Percentiles rank a stretch among this genome's conserved stretches.
Conservation (phyloP, 2,329 filamentous ascomycete genomes). For the Neofusicoccum laricinum region DNA sequence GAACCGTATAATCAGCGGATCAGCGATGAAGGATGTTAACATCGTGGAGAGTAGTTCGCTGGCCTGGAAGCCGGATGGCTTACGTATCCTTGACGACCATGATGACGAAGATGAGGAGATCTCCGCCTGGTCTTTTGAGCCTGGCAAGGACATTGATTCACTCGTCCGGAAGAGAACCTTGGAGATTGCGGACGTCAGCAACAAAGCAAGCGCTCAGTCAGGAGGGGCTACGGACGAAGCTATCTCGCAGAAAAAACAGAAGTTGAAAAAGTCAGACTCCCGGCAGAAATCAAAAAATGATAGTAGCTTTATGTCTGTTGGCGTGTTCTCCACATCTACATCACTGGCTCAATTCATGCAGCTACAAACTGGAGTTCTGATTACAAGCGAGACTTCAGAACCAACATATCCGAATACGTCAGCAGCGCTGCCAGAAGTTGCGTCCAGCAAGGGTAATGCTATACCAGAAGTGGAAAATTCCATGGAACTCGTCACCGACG, state of each 20-base stretch:
- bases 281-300: background rate
- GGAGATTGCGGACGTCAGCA: constrained; percentile 21
- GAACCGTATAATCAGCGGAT: constrained; percentile 33
- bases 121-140: constrained; percentile 23
- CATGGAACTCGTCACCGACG: background rate
- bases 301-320: constrained; percentile 19
- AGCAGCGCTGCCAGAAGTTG: no score
- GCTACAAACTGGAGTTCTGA: constrained; percentile 28
- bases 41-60: constrained; percentile 38
- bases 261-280: background rate
- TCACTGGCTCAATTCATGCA: constrained; percentile 53
- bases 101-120: constrained; percentile 38
- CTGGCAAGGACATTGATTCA: constrained; percentile 31
- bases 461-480: background rate
- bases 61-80: constrained; percentile 48
- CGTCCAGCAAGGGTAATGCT: background rate
- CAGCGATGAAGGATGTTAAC: constrained; percentile 32
- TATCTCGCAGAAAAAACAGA: background rate
- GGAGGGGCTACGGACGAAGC: background rate
- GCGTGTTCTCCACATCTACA: constrained; percentile 39
- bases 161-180: constrained; percentile 42
- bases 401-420: background rate
- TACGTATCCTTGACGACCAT: constrained; percentile 43
- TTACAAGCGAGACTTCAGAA: background rate
- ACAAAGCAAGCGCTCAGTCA: background rate